Evolutionary conservation across 768 basidiomycete genomes (phyloP), one percentile per base, ranked within the genome.

Genomic region (Termitomyces sp.): DNA sequence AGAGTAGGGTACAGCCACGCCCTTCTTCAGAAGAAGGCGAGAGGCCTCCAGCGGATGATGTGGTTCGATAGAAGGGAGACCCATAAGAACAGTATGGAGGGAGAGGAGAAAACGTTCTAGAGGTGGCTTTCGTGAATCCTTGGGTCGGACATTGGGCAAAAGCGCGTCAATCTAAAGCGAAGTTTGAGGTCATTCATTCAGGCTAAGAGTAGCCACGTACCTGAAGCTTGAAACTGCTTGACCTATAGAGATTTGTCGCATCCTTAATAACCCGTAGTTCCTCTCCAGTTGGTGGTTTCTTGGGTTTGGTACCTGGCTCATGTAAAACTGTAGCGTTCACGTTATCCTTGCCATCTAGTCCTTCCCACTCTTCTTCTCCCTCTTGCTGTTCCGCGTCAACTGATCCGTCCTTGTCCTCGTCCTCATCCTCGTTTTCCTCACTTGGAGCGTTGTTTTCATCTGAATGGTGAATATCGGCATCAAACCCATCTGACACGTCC

Each of bases 171-270:
- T 87, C 89, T 94, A 67, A 30, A 33, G 54, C 12, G 66, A 61
- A 39, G 58, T 65, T n/a, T 52, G n/a, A 52, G 51, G 31, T 36
- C 58, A n/a, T 27, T 9, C 8, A 6, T 37, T 22, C 31, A 41
- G 48, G 58, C n/a, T 12, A 6, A 39, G 15, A 16, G 20, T 39
- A 51, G 2, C 49, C n/a, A 61, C 75, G 12, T 48, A 89, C 90
- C 80, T 95, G 91, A 9, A 95, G 79, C 65, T 92, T 91, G 77
- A 95, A 95, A 2, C 89, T 83, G 56, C 78, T 87, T 0, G 92
- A 94, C 65, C 82, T 80, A 69, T 85, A 93, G 22, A 93, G 75
- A 58, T 91, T 83, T 27, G 81, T 78, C 16, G 88, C 88, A 61
- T 91, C 90, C 67, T 86, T 88, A 61, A 94, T 86, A 6, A 71